Evolutionary conservation across 2,329 filamentous ascomycete species (phyloP), one percentile per base, ranked within the genome.

Genomic region (Botrytis deweyae): DNA sequence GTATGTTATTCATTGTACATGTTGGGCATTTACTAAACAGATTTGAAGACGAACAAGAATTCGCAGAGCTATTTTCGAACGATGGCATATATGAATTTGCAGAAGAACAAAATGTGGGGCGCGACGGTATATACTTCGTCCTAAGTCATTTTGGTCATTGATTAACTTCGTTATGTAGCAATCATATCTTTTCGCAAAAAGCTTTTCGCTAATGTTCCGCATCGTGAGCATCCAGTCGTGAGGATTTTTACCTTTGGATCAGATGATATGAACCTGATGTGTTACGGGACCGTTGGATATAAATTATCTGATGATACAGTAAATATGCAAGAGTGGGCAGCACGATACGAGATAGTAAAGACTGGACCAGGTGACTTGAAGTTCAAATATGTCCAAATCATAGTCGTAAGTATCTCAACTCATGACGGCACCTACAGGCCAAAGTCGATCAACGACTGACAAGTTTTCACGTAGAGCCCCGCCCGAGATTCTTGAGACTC

Each of bases 361-460:
- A 61, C n/a, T 61, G n/a, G 3, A 61, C 8, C 58, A 18, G 10
- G n/a, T 16, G n/a, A 33, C 18, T 61, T 61, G n/a, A 61, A 29
- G n/a, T 61, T 61, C 58, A 61, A 61, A 61, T 18, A 61, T 61
- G 10, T 61, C n/a, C 58, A 61, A 33, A 61, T 61, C n/a, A 61
- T 61, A 61, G 10, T 61, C 33, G n/a, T 61, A 12, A 61, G 10
- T 61, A 1, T 33, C 58, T 29, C 58, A 29, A 61, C 6, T n/a
- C 6, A 3, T 61, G 10, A 61, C 58, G 58, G 25, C 1, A 25
- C 22, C 16, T 59, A 59, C 55, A 29, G n/a, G 55, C 55, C 5
- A 25, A 29, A 29, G 20, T 46, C 18, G 55, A 59, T 59, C 8
- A 20, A 33, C 29, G 55, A 29, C 55, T 59, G 55, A 59, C 55